Evolutionary conservation across 345 rosid species (phyloP).

Genomic region (Gossypium stocksii): DNA sequence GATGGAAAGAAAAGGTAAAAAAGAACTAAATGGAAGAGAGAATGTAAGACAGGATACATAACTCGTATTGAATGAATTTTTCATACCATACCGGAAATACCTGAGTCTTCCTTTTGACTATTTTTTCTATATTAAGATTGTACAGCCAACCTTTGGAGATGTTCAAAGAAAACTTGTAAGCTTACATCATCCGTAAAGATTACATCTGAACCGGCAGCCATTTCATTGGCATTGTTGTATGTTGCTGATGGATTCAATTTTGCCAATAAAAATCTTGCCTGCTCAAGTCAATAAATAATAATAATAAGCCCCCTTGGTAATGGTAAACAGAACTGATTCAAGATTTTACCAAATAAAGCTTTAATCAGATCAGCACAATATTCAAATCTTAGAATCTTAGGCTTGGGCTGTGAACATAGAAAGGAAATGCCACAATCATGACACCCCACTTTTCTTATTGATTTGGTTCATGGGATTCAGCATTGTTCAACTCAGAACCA

Average conservation of each 20-base stretch:
- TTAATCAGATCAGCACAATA: no score
- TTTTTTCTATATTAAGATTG: slow-evolving; percentile 56
- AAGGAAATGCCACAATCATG: no score
- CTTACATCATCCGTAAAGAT: slow-evolving; percentile 95
- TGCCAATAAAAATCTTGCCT: slow-evolving; percentile 96
- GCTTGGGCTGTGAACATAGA: no score
- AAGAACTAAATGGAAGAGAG: slow-evolving; percentile 15
- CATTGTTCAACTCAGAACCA: no score
- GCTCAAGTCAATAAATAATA: slow-evolving; percentile 14
- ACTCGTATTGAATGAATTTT: slow-evolving; percentile 25
- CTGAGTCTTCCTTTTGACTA: slow-evolving; percentile 4
- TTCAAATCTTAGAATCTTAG: no score
- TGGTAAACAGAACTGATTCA: not conserved
- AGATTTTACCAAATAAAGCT: not conserved
- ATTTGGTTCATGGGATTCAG: no score
- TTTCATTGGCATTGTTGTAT: slow-evolving; percentile 66
- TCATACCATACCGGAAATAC: not conserved
- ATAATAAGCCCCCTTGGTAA: not conserved
- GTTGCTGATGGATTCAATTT: slow-evolving; percentile 97
- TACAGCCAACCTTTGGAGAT: slow-evolving; percentile 94
- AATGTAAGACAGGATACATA: slow-evolving; percentile 20
- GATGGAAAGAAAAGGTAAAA: slow-evolving; percentile 22
- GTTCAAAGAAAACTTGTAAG: slow-evolving; percentile 92
- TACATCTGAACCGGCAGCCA: slow-evolving; percentile 83
- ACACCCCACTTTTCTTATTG: no score